Base-by-base conservation (phyloP, 2,329 filamentous ascomycete species). In the Chrysosporium keratinophilum region DNA sequence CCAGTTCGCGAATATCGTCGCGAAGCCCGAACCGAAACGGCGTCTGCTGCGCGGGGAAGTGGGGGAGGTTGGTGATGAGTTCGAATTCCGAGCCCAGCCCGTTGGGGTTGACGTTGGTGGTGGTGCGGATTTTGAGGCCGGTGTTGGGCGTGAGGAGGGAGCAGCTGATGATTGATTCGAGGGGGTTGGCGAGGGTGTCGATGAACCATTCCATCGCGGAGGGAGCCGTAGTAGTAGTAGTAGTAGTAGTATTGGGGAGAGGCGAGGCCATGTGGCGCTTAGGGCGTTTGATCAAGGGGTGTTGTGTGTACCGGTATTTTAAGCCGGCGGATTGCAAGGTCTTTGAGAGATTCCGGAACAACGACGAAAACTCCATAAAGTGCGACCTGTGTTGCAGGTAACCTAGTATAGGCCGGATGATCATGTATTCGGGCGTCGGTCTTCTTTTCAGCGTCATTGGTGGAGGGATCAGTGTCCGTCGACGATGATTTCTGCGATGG, bases 401-500 rank as follows among this genome's bases (percentile, higher is more conserved):
- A 2, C 74, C 71, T 14, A 82, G 67, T 5, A 84, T 66, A 1
- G 81, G 79, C 11, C 80, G 77, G 15, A 87, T 67, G 19, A 87
- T 72, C n/a, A 74, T 70, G 50, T 82, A 77, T 43, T 79, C 71
- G 1, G 74, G 74, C 5, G 69, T 71, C 19, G 75, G 65, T 35
- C 74, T 72, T 56, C 76, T 76, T 50, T 73, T 73, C 14, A 73
- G 71, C 9, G 74, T 71, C 56, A 82, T 64, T 5, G 83, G 78
- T 6, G 74, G 71, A 7, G 83, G 83, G 1, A 82, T 74, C 31
- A 83, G 79, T 1, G 83, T 85, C 52, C 89, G 80, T 15, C 69
- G 66, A 42, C 79, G 78, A 56, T 88, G 79, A 59, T 84, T 89
- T 64, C 86, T 80, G 9, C 85, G 81, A 66, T 97, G 91, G 1